phyloP scores from a whole-genome alignment of 2,329 filamentous ascomycete genomes.

The Stemphylium vesicarium region DNA sequence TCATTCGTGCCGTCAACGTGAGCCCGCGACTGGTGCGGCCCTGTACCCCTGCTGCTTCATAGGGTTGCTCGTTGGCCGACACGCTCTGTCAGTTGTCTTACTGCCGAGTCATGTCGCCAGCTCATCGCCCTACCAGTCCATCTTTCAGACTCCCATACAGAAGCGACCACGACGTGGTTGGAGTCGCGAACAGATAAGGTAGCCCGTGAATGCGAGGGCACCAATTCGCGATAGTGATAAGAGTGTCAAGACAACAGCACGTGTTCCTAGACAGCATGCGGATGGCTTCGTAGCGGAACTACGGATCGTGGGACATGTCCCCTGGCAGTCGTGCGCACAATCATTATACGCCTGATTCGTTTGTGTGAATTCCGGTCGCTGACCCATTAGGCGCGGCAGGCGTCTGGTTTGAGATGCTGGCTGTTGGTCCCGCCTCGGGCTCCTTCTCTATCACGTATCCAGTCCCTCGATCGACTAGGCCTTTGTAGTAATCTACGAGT shows the following conservation, averaged over 20 bases:
- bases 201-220: background rate
- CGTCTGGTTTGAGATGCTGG: constrained; percentile 15
- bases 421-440: constrained; percentile 25
- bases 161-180: constrained; percentile 18
- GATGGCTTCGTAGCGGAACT: background rate
- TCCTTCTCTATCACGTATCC: constrained; percentile 60
- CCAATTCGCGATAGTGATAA: background rate
- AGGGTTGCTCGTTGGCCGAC: constrained; percentile 9
- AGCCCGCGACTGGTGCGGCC: constrained; percentile 11
- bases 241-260: background rate
- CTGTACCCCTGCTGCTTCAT: constrained; percentile 14
- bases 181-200: constrained; percentile 12
- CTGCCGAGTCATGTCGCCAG: constrained; percentile 24
- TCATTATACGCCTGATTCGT: constrained; percentile 26
- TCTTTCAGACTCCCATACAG: constrained; percentile 18
- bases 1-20: constrained; percentile 16
- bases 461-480: constrained; percentile 73
- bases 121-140: constrained; percentile 23
- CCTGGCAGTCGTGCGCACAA: constrained; percentile 2
- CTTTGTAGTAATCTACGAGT: constrained; percentile 89
- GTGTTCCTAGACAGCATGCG: background rate
- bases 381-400: constrained; percentile 22
- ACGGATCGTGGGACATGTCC: constrained; percentile 1
- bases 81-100: constrained; percentile 4
- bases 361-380: constrained; percentile 31